Conservation (phyloP, 2,329 filamentous ascomycete genomes). For the Thelonectria olida region DNA sequence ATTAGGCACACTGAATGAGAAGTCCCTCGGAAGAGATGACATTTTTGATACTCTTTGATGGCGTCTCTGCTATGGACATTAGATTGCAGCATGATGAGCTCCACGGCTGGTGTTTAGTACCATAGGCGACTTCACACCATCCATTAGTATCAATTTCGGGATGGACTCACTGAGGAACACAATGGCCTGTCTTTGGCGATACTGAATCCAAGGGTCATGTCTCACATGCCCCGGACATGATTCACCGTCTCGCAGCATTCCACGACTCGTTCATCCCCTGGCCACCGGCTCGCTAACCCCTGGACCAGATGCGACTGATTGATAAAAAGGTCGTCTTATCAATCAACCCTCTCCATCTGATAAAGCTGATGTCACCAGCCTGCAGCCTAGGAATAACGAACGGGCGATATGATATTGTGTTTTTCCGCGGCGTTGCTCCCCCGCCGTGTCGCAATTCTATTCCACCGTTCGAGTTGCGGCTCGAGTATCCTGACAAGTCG, state of each 20-base stretch:
- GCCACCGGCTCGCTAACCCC: not conserved
- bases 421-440: not conserved
- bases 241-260: not conserved
- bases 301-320: not conserved
- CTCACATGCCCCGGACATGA: not conserved
- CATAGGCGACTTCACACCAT: too few relatives aligned
- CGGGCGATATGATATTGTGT: too few relatives aligned
- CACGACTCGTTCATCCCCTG: not conserved
- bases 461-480: not conserved
- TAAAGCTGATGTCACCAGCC: not conserved
- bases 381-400: too few relatives aligned
- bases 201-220: not conserved
- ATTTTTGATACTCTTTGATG: too few relatives aligned
- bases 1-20: conserved; percentile 11
- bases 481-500: not conserved
- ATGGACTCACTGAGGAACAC: not conserved
- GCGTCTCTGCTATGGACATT: too few relatives aligned
- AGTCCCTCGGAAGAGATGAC: too few relatives aligned
- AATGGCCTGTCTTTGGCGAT: not conserved
- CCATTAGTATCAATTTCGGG: too few relatives aligned
- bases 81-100: too few relatives aligned
- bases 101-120: too few relatives aligned
- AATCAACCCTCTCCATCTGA: not conserved
- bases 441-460: not conserved
- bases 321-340: not conserved